phyloP scores from a whole-genome alignment of 768 basidiomycete genomes.

The Suillus subaureus region DNA sequence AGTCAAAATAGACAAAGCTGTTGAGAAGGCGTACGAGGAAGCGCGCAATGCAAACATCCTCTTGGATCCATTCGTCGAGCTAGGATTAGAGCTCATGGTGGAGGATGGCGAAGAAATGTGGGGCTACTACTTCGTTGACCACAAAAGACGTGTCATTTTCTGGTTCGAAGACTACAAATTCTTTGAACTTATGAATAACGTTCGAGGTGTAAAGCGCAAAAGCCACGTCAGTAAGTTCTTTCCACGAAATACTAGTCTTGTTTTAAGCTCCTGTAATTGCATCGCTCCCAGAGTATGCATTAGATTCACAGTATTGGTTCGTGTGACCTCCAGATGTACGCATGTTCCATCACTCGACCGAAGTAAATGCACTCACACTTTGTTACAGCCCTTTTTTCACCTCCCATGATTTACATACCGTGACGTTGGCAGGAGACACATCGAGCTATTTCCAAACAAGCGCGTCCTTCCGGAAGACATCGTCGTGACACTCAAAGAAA shows the following conservation, averaged over 20 bases:
- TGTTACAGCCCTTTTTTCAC: not conserved
- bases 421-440: conserved; percentile 1
- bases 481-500: conserved; percentile 11
- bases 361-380: not conserved
- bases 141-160: conserved; percentile 43
- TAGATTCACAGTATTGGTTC: conserved; percentile 34
- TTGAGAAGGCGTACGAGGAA: not conserved
- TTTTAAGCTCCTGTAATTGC: not conserved
- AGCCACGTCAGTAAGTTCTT: conserved; percentile 43
- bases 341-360: not conserved
- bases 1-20: not conserved
- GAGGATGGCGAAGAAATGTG: not conserved
- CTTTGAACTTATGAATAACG: conserved; percentile 31
- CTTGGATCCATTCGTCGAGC: conserved; percentile 1
- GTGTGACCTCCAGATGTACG: not conserved
- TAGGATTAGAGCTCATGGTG: conserved; percentile 11
- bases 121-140: conserved; percentile 52
- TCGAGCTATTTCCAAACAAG: conserved; percentile 14
- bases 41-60: not conserved
- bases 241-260: not conserved
- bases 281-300: conserved; percentile 18
- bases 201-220: conserved; percentile 40
- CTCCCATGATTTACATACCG: not conserved
- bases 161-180: conserved; percentile 46
- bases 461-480: conserved; percentile 22